phyloP scores from a whole-genome alignment of 192 early-diverging fungal genomes.

The Rhizoclosmatium globosum region DNA sequence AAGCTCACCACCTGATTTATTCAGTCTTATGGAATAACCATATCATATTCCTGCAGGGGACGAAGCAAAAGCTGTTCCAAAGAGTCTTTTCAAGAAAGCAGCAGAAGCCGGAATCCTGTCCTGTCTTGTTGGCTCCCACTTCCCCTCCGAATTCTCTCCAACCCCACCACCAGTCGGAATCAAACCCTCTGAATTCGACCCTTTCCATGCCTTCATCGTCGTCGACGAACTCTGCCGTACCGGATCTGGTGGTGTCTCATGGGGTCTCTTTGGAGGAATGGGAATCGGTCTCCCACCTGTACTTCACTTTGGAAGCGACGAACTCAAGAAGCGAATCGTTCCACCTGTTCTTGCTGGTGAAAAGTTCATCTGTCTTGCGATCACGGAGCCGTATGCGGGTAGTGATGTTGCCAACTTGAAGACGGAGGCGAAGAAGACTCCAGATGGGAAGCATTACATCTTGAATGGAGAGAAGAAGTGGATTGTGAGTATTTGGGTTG shows the following conservation, averaged over 20 bases:
- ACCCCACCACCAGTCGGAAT: conserved; percentile 45
- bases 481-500: conserved; percentile 27
- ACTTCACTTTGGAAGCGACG: conserved; percentile 74
- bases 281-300: conserved; percentile 81
- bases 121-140: conserved; percentile 59
- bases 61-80: conserved; percentile 80
- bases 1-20: background rate
- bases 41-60: conserved; percentile 60
- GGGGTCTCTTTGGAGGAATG: conserved; percentile 78
- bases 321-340: conserved; percentile 75
- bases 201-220: conserved; percentile 65
- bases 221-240: conserved; percentile 82
- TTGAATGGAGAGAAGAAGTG: conserved; percentile 83
- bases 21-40: background rate
- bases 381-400: conserved; percentile 76
- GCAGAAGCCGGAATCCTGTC: conserved; percentile 68
- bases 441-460: conserved; percentile 77
- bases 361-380: conserved; percentile 83
- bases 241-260: conserved; percentile 82
- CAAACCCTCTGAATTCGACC: conserved; percentile 64
- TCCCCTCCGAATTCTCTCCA: conserved; percentile 51
- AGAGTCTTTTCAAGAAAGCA: conserved; percentile 74
- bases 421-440: conserved; percentile 71
- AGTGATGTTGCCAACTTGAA: conserved; percentile 81
- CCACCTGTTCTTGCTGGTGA: conserved; percentile 71